These are phyloP conservation scores for Thermochaetoides dissita DNA, from an alignment of 2,329 filamentous ascomycete genomes.

Conservation along the genomic window DNA sequence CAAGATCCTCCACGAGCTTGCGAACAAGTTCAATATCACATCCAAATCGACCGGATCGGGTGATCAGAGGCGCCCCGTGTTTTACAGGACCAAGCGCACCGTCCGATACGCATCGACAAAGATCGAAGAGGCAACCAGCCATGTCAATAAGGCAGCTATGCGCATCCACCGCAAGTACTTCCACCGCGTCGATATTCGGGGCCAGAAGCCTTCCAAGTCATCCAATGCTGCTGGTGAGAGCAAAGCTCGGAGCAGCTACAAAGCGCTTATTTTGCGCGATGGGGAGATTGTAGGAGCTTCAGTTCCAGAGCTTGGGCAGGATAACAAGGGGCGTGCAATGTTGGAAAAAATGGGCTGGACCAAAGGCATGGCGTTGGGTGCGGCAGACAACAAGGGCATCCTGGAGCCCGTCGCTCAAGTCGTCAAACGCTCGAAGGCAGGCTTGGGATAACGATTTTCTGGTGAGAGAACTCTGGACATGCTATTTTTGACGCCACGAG, in stretches of 20 bases:
- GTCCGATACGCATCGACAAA: conserved; percentile 42
- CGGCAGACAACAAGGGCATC: conserved; percentile 74
- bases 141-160: conserved; percentile 34
- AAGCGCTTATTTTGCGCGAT: conserved; percentile 52
- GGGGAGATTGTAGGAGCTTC: conserved; percentile 78
- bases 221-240: conserved; percentile 10
- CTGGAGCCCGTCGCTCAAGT: conserved; percentile 73
- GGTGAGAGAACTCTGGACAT: background rate
- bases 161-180: conserved; percentile 42
- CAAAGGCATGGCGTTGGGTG: conserved; percentile 70
- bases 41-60: conserved; percentile 73
- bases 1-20: conserved; percentile 67
- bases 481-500: too few relatives aligned
- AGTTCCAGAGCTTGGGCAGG: conserved; percentile 68
- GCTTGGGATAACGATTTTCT: conserved; percentile 45
- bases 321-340: conserved; percentile 75
- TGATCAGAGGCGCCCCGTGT: conserved; percentile 56
- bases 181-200: conserved; percentile 32
- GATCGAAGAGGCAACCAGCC: conserved; percentile 32
- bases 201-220: conserved; percentile 11
- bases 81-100: conserved; percentile 62
- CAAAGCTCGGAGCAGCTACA: conserved; percentile 16
- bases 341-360: conserved; percentile 97
- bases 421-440: conserved; percentile 74
- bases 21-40: conserved; percentile 59